Percentiles rank a stretch among this genome's conserved stretches.
phyloP scores from a whole-genome alignment of 179 eudicot species.

The Beta lomatogona region DNA sequence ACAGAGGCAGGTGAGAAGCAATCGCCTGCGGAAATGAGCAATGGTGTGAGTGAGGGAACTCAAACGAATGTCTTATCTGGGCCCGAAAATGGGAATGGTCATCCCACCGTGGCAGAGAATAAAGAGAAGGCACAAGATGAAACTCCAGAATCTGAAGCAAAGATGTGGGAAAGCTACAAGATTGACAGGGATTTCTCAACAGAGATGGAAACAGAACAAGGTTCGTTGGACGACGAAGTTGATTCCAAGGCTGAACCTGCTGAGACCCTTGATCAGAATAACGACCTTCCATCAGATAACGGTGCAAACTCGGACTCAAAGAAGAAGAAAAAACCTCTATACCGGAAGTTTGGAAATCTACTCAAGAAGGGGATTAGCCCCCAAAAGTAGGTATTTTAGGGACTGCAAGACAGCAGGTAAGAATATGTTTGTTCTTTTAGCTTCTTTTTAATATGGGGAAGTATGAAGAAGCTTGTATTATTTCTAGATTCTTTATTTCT shows the following conservation, averaged over 20 bases:
- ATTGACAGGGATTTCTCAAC: conserved; percentile 67
- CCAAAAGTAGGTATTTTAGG: conserved; percentile 46
- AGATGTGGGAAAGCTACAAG: conserved; percentile 93
- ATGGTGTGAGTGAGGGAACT: conserved; percentile 30
- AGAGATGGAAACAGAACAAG: conserved; percentile 66
- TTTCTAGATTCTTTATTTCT: conserved; percentile 40
- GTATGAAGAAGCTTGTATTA: conserved; percentile 52
- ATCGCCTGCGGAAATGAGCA: conserved; percentile 22
- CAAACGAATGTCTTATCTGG: conserved; percentile 21
- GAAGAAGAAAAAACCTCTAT: conserved; percentile 84
- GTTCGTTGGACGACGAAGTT: conserved; percentile 68
- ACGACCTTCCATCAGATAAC: conserved; percentile 44
- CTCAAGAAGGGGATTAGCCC: conserved; percentile 67
- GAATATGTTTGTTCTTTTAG: conserved; percentile 35
- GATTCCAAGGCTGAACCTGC: conserved; percentile 59
- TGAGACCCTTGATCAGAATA: conserved; percentile 55
- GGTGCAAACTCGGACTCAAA: conserved; percentile 58
- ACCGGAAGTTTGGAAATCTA: conserved; percentile 75
- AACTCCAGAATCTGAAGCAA: conserved; percentile 52
- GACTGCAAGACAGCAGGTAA: conserved; percentile 31
- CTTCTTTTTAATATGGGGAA: conserved; percentile 28
- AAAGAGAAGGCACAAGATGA: conserved; percentile 46
- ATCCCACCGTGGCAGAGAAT: conserved; percentile 28
- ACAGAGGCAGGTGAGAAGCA: conserved; percentile 36
- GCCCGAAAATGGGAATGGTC: conserved; percentile 40